Conservation (phyloP, 2,329 filamentous ascomycete genomes). For the Fusarium coffeatum region DNA sequence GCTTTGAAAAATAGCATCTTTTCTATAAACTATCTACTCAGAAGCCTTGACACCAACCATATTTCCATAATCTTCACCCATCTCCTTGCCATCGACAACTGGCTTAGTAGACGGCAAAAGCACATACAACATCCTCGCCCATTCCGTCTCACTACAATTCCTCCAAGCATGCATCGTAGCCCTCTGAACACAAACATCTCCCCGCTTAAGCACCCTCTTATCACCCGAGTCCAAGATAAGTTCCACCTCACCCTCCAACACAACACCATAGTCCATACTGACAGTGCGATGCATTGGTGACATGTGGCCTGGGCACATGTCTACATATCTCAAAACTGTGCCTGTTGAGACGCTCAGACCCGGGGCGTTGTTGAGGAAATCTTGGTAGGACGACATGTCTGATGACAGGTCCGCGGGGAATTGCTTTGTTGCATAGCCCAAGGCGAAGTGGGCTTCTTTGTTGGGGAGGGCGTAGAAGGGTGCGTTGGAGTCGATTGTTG, state of each 20-base stretch:
- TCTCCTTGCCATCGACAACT: slow-evolving; percentile 16
- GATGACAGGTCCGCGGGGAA: slow-evolving; percentile 38
- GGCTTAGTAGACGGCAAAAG: slow-evolving; percentile 44
- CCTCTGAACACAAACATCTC: slow-evolving; percentile 66
- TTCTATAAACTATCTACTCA: slow-evolving; percentile 5
- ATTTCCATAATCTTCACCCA: slow-evolving; percentile 52
- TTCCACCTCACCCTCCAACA: slow-evolving; percentile 66
- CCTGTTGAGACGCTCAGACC: slow-evolving; percentile 51
- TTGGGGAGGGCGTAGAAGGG: slow-evolving; percentile 39
- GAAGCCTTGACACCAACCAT: slow-evolving; percentile 43
- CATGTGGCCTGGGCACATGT: slow-evolving; percentile 54
- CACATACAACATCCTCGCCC: slow-evolving; percentile 59
- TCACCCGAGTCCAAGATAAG: slow-evolving; percentile 64
- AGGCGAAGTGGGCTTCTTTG: slow-evolving; percentile 38
- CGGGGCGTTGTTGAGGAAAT: slow-evolving; percentile 34
- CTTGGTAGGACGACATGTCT: slow-evolving; percentile 43
- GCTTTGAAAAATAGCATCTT: too few relatives aligned
- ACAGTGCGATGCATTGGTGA: slow-evolving; percentile 59
- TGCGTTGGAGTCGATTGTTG: slow-evolving; percentile 31
- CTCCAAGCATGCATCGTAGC: slow-evolving; percentile 68
- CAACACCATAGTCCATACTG: slow-evolving; percentile 65
- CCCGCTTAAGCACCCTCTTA: slow-evolving; percentile 57
- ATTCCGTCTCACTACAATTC: slow-evolving; percentile 58
- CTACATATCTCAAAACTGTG: slow-evolving; percentile 60
- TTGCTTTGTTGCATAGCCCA: slow-evolving; percentile 44